A percentile compares a stretch with the other conserved stretches of the same genome.
phyloP scores from a whole-genome alignment of 345 rosid genomes.

The Heritiera fomes region DNA sequence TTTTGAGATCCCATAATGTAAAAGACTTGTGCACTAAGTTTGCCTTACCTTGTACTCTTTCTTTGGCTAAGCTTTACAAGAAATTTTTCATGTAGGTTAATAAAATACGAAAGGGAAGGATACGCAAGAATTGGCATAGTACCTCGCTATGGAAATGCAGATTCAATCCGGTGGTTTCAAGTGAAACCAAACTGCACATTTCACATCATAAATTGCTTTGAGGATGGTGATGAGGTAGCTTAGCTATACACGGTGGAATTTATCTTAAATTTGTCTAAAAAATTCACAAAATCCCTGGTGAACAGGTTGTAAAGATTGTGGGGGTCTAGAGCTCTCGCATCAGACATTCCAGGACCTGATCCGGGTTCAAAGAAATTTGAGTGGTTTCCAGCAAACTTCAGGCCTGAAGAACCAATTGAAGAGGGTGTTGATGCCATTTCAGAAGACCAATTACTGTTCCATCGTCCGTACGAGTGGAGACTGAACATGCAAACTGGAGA shows the following conservation, averaged over 20 bases:
- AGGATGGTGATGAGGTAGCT: neutral
- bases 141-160: neutral
- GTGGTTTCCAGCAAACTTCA: slow-evolving; percentile 38
- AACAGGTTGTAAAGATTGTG: slow-evolving; percentile 33
- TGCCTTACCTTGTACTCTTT: no score
- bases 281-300: neutral
- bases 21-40: no score
- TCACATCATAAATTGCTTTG: neutral
- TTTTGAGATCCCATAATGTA: no score
- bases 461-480: no score
- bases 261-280: neutral
- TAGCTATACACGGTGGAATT: neutral
- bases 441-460: no score
- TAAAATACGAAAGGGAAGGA: neutral
- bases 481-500: no score
- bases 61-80: neutral
- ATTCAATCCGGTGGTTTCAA: neutral
- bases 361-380: slow-evolving; percentile 29
- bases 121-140: neutral
- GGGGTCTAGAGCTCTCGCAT: slow-evolving; percentile 38
- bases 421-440: no score
- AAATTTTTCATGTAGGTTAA: neutral
- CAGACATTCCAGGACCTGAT: slow-evolving; percentile 40
- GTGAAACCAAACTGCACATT: neutral
- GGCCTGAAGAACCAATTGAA: slow-evolving; percentile 8